These are phyloP conservation scores for Amborella trichopoda DNA, from an alignment of 164 flowering plant genomes.

Conservation along the genomic window DNA sequence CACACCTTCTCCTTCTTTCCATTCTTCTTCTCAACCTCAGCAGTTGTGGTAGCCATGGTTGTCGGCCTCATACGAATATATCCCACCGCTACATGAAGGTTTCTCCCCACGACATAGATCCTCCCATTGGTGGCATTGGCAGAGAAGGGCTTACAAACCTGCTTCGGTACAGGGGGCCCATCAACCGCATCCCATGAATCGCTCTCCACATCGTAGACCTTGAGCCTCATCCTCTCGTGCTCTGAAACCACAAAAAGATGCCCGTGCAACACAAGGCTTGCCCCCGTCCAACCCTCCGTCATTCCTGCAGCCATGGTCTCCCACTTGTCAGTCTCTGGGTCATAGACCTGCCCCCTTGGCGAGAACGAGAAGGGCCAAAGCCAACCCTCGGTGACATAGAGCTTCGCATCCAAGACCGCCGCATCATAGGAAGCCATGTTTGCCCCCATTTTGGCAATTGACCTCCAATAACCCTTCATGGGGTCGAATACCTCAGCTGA, in stretches of 20 bases:
- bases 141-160: slow-evolving; percentile 28
- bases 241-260: slow-evolving; percentile 37
- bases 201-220: slow-evolving; percentile 19
- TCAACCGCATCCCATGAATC: slow-evolving; percentile 37
- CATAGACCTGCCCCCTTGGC: slow-evolving; percentile 40
- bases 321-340: slow-evolving; percentile 30
- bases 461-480: slow-evolving; percentile 20
- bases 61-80: too few relatives aligned
- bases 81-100: slow-evolving; percentile 30
- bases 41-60: too few relatives aligned
- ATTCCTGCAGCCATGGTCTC: slow-evolving; percentile 33
- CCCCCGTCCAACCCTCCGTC: slow-evolving; percentile 58
- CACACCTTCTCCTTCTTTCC: slow-evolving; percentile 26
- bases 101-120: slow-evolving; percentile 28
- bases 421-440: slow-evolving; percentile 24
- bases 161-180: slow-evolving; percentile 30
- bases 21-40: too few relatives aligned
- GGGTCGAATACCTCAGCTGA: slow-evolving; percentile 40
- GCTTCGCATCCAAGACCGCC: slow-evolving; percentile 26
- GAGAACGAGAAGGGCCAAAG: slow-evolving; percentile 39
- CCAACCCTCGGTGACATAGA: slow-evolving; percentile 57
- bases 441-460: slow-evolving; percentile 17
- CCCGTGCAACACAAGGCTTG: slow-evolving; percentile 20
- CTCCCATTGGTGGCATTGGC: slow-evolving; percentile 22
- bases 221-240: slow-evolving; percentile 28